These are phyloP conservation scores for Xylaria sp. DNA, from an alignment of 2,329 filamentous ascomycete species.

Conservation along the genomic window DNA sequence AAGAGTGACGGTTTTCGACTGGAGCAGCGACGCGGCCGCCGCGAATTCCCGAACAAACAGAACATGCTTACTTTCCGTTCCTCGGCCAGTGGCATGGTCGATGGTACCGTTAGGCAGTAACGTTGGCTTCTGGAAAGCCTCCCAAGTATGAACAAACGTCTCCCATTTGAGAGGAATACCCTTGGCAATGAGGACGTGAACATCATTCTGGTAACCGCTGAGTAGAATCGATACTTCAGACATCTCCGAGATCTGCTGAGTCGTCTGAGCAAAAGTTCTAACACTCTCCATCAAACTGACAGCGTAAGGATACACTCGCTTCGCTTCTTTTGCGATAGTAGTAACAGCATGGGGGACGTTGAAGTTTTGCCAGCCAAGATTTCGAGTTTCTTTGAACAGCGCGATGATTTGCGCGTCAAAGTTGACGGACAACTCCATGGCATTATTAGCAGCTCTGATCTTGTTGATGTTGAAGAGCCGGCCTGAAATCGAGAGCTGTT, in stretches of 20 bases:
- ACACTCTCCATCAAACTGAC: slow-evolving; percentile 98
- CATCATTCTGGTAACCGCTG: slow-evolving; percentile 86
- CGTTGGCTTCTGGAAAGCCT: slow-evolving; percentile 65
- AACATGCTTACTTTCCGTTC: slow-evolving; percentile 85
- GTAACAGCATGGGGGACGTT: slow-evolving; percentile 90
- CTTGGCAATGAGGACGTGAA: slow-evolving; percentile 75
- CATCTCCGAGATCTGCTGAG: slow-evolving; percentile 78
- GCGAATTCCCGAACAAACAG: slow-evolving; percentile 95
- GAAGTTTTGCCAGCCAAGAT: slow-evolving; percentile 91
- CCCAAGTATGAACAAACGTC: slow-evolving; percentile 94
- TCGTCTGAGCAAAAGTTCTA: slow-evolving; percentile 85
- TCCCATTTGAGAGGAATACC: slow-evolving; percentile 93
- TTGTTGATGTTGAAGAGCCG: slow-evolving; percentile 85
- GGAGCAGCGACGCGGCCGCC: slow-evolving; percentile 76
- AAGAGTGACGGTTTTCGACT: slow-evolving; percentile 78
- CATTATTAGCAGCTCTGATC: slow-evolving; percentile 84
- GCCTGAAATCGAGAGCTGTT: slow-evolving; percentile 86
- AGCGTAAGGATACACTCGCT: slow-evolving; percentile 94
- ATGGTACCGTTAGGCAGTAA: slow-evolving; percentile 55
- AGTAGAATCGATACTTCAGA: slow-evolving; percentile 80
- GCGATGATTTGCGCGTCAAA: slow-evolving; percentile 97
- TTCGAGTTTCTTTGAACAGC: slow-evolving; percentile 96
- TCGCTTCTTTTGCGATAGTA: slow-evolving; percentile 97
- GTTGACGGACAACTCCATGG: slow-evolving; percentile 84
- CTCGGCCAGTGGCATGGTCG: slow-evolving; percentile 47